A percentile compares a stretch with the other conserved stretches of the same genome.
Evolutionary conservation across 345 rosid genomes (phyloP).

Genomic region (Microcos paniculata): DNA sequence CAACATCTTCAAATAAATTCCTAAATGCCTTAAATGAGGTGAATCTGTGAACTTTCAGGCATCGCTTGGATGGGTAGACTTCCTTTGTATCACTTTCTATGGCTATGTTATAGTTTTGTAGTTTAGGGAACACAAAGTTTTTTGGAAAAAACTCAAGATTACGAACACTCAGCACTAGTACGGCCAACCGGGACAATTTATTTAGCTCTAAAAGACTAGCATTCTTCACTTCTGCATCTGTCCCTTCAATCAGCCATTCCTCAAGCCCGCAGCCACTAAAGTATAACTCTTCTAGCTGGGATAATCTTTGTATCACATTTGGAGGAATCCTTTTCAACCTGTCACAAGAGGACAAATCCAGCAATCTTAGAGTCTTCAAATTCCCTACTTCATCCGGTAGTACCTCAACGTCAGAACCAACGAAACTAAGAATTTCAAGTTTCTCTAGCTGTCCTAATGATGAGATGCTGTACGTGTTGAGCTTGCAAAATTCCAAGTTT

Average conservation of each 20-base stretch:
- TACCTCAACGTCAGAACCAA: not conserved
- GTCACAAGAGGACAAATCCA: constrained; percentile 1
- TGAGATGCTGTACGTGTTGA: not conserved
- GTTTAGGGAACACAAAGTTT: not conserved
- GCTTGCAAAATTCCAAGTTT: not conserved
- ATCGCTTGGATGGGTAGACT: not conserved
- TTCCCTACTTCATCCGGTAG: constrained; percentile 2
- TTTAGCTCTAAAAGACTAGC: not conserved
- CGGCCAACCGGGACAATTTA: not conserved
- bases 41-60: not conserved
- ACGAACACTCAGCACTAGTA: not conserved
- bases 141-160: not conserved
- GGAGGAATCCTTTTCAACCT: not conserved
- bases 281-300: constrained; percentile 6
- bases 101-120: not conserved
- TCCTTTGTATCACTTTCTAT: not conserved
- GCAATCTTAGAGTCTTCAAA: not conserved
- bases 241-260: not conserved
- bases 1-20: not conserved
- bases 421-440: constrained; percentile 9
- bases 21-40: not conserved
- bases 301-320: not conserved
- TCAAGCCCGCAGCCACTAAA: too few relatives aligned
- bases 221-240: too few relatives aligned
- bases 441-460: not conserved